Base-by-base conservation (phyloP, 2,329 filamentous ascomycete species). In the Penicillium occitanis region DNA sequence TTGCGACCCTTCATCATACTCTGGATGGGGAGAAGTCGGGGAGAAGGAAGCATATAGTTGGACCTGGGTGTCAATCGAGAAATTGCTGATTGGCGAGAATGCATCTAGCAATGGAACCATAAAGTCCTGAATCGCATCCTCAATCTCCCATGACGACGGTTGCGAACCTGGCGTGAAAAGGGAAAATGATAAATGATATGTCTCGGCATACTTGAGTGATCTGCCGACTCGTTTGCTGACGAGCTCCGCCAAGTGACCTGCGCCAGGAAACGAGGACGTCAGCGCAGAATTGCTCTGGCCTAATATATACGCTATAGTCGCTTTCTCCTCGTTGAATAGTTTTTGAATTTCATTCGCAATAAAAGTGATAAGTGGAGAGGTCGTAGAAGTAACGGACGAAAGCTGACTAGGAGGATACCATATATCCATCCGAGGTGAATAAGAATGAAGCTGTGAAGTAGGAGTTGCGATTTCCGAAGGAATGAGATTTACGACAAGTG, bases 131-230 rank as follows among this genome's bases (percentile, higher is more conserved):
- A 98, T 85, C 0, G 94, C 93, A 42, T 85, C 80, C 70, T 97
- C 91, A 61, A 98, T 92, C 62, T 96, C 92, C 95, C 95, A 99
- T 10, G 90, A 90, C 37, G 91, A 96, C 1, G 95, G 95, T 0
- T 83, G 77, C 1, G 90, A 86, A 1, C 88, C 88, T 13, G 91
- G 90, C 0, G 92, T 95, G 76, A 99, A 98, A 2, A 99, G 84
- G 0, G 95, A 99, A 74, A 99, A 97, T 0, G 93, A 97, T 33
- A 99, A 83, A 75, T 99, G 95, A 76, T 98, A 99, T 0, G 92
- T 96, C 14, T 93, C 89, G 3, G 95, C 90, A 76, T 97, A 96
- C 75, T 94, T 96, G 73, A 98, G 86, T 0, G 93, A 92, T 61
- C 93, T 86, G 2, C 91, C 95, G 42, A 91, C 91, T 68, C 93